phyloP scores from a whole-genome alignment of 1,139 yeast species.

The Suhomyces bokatorum region DNA sequence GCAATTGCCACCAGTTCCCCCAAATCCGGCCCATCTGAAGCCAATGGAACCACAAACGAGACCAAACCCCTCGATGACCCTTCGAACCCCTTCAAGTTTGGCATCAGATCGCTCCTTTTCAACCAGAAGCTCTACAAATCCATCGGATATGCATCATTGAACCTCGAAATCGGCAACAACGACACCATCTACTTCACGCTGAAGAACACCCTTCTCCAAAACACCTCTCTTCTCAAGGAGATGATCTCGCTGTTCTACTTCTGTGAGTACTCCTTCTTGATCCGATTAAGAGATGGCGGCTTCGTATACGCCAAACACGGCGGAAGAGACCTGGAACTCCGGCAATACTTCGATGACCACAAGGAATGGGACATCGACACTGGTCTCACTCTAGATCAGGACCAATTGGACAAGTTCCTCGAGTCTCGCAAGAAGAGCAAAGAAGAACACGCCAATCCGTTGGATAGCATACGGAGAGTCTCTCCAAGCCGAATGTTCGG shows the following conservation, averaged over 20 bases:
- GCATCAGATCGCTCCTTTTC: conserved; percentile 7
- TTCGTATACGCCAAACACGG: conserved; percentile 12
- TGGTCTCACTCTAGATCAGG: conserved; percentile 5
- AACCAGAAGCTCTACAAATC: conserved; percentile 8
- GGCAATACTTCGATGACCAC: conserved; percentile 11
- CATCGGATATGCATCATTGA: conserved; percentile 3
- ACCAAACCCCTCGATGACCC: neutral
- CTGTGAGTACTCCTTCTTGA: conserved; percentile 12
- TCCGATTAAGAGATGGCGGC: conserved; percentile 12
- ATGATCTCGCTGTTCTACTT: conserved; percentile 12
- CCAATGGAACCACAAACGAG: neutral
- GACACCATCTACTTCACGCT: conserved; percentile 13
- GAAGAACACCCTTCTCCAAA: conserved; percentile 7
- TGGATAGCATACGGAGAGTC: conserved; percentile 5
- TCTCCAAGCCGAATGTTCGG: conserved; percentile 7
- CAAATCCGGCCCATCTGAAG: neutral
- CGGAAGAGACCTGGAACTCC: conserved; percentile 12
- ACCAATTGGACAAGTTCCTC: conserved; percentile 7
- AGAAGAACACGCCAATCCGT: neutral
- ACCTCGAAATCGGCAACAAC: conserved; percentile 7
- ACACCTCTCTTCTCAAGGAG: conserved; percentile 7
- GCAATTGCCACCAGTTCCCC: neutral
- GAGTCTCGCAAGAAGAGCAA: conserved; percentile 2
- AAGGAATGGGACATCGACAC: conserved; percentile 11
- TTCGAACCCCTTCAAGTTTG: conserved; percentile 4